phyloP scores from a whole-genome alignment of 495 filamentous ascomycete genomes.

The Tuber umbilicatum region DNA sequence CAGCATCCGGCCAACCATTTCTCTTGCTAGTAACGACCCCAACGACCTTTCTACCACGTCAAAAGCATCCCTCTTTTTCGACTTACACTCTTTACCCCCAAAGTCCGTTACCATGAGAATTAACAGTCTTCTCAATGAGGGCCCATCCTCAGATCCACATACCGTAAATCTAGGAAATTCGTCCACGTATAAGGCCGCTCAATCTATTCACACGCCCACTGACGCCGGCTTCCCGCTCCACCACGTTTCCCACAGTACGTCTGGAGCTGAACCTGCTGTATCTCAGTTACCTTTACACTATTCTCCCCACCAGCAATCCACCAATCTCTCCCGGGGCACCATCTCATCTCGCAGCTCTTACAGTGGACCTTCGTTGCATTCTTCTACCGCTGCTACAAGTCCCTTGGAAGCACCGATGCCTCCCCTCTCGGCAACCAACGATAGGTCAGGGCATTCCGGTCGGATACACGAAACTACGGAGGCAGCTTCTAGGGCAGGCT shows the following conservation, averaged over 20 bases:
- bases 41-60: conserved; percentile 29
- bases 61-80: conserved; percentile 20
- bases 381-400: conserved; percentile 36
- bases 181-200: conserved; percentile 16
- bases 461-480: conserved; percentile 18
- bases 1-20: conserved; percentile 25
- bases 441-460: conserved; percentile 14
- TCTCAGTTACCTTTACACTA: conserved; percentile 17
- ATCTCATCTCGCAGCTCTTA: conserved; percentile 36
- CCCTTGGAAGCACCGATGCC: conserved; percentile 24
- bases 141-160: conserved; percentile 18
- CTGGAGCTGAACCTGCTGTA: conserved; percentile 12
- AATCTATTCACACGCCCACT: conserved; percentile 19
- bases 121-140: conserved; percentile 33
- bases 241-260: conserved; percentile 18
- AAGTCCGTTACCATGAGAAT: conserved; percentile 27
- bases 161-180: conserved; percentile 20
- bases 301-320: conserved; percentile 16
- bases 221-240: not conserved
- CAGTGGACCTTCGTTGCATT: conserved; percentile 32
- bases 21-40: conserved; percentile 22
- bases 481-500: conserved; percentile 1
- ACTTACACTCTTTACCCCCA: conserved; percentile 17
- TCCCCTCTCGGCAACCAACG: conserved; percentile 4
- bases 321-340: conserved; percentile 14